phyloP scores from a whole-genome alignment of 805 yeast genomes.

The Metschnikowia aberdeeniae region DNA sequence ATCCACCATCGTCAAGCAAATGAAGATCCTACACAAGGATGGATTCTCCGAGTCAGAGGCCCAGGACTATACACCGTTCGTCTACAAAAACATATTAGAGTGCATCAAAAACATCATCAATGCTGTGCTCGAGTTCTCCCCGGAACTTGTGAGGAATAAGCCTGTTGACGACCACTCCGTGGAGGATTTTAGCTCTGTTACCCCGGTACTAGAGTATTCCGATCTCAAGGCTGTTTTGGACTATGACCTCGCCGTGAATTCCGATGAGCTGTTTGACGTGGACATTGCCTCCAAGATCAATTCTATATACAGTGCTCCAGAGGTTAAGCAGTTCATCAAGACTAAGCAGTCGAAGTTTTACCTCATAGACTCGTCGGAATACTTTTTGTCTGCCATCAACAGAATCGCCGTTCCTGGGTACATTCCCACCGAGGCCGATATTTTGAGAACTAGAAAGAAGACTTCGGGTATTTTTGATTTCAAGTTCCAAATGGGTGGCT shows the following conservation, averaged over 20 bases:
- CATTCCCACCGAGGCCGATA: conserved; percentile 71
- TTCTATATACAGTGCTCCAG: conserved; percentile 52
- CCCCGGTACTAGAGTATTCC: conserved; percentile 23
- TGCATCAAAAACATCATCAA: conserved; percentile 67
- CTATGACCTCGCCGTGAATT: conserved; percentile 50
- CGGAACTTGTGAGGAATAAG: conserved; percentile 27
- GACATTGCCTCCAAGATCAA: conserved; percentile 46
- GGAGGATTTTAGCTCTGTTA: conserved; percentile 6
- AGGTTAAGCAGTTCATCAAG: conserved; percentile 54
- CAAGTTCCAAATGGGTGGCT: conserved; percentile 66
- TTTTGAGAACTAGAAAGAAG: conserved; percentile 82
- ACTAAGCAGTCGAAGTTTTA: conserved; percentile 68
- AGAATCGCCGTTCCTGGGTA: conserved; percentile 60
- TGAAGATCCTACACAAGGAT: conserved; percentile 70
- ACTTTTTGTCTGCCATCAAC: conserved; percentile 64
- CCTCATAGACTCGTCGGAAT: conserved; percentile 78
- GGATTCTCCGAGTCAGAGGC: conserved; percentile 72
- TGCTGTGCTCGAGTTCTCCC: conserved; percentile 56
- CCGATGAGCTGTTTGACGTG: conserved; percentile 49
- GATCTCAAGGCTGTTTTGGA: conserved; percentile 45
- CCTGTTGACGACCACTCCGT: conserved; percentile 12
- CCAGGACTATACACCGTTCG: conserved; percentile 70
- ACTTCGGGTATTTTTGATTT: conserved; percentile 91
- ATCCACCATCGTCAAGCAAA: conserved; percentile 76
- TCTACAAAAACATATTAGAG: conserved; percentile 72